Base-by-base conservation (phyloP, 306 rosid genomes). In the Mimosa bimucronata region DNA sequence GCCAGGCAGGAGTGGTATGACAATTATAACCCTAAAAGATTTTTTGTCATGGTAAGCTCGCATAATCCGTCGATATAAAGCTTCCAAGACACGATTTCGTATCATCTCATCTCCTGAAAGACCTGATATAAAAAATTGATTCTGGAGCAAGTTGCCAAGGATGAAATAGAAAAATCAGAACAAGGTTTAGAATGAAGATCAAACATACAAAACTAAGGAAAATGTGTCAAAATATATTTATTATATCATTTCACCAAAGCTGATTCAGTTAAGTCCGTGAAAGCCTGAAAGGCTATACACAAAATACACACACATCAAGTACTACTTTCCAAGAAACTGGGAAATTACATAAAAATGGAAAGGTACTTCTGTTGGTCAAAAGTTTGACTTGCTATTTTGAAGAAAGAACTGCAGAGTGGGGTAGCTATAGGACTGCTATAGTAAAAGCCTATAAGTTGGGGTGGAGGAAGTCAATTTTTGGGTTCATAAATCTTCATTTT, bases 101-200 rank as follows among this genome's bases (percentile, higher is more conserved):
- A 96, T 96, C 77, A 87, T 83, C 73, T 89, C 98, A 86, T 96
- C 98, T 78, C 88, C 97, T 37, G 99, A 83, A 71, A 93, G 98
- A 81, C 99, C 99, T 82, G 99, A 96, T 78, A 96, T 93, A 82
- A 96, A 96, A 88, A 96, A 93, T 79, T 96, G 99, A 87, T 96
- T 96, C 99, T 96, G 97, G 71, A 87, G 86, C 71, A 85, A 74
- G 83, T 77, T 76, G 69, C 88, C 81, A 73, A 73, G 83, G 55
- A 72, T 60, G 62, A 62, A 72, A 79, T 23, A 58, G 70, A 85
- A 66, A 30, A 65, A 78, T 84, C 85, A 89, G 86, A 82, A 61
- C 65, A 66, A 34, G 64, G 71, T 66, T 71, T 14, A 26, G 48
- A 73, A 74, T 37, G 34, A 58, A 69, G 61, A 61, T 38, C 37